Evolutionary conservation across 2,329 filamentous ascomycete species (phyloP), one percentile per base, ranked within the genome.

Genomic region (Cladosporium halotolerans): DNA sequence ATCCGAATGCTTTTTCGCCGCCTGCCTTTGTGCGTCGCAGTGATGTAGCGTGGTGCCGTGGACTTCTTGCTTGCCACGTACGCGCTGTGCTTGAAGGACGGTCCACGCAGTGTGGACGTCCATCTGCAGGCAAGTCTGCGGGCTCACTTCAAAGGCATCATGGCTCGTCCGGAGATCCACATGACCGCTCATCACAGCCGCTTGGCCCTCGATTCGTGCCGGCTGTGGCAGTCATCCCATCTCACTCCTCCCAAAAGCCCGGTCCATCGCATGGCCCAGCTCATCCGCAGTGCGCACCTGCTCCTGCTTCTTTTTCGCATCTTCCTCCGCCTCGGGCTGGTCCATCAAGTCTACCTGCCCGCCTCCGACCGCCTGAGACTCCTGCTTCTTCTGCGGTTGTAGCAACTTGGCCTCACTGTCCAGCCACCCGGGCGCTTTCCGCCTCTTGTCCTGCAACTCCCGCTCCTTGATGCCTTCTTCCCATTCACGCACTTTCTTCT

Each of bases 371-470:
- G 31, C 51, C 18, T 58, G 57, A 28, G 23, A 28, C n/a, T 57
- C 57, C 46, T 55, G 32, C 44, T 47, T 52, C 62, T 75, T 79
- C 71, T 86, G 82, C 0, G 88, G 88, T 70, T 86, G 79, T 48
- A 92, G 68, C 45, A 92, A 72, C 50, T 82, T 75, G 47, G 81
- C 79, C 52, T 88, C 84, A 61, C 85, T 86, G 63, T 92, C 88
- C 61, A 92, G 71, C 85, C 87, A 93, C 0, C 88, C 88, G 0
- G 88, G 88, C 9, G 88, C 88, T 14, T 90, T 79, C 52, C 86
- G 76, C 60, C 89, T 76, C 77, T 90, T 92, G 79, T 91, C 87
- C 4, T 85, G 85, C 57, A 91, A 73, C 58, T 91, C 87, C 54
- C 84, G 76, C 38, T 78, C 80, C 54, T 70, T 72, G 54, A 87